Evolutionary conservation across 208 protist genomes (phyloP).

Genomic region (Leishmania gerbilli): DNA sequence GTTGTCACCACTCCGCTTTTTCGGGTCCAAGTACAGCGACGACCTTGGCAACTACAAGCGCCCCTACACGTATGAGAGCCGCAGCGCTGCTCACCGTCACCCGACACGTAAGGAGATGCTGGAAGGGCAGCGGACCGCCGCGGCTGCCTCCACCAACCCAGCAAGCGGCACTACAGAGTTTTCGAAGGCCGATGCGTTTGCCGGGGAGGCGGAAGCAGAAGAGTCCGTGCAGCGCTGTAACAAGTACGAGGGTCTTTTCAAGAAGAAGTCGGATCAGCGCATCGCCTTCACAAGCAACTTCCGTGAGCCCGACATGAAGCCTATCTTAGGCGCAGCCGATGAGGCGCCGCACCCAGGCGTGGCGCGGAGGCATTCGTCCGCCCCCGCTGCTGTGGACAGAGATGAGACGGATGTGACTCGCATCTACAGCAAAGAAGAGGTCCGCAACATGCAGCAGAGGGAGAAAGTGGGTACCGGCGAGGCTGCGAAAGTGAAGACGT

Average conservation of each 20-base stretch:
- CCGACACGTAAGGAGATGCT: slow-evolving; percentile 39
- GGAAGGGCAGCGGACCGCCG: slow-evolving; percentile 25
- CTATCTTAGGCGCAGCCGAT: slow-evolving; percentile 16
- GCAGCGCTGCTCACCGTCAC: slow-evolving; percentile 52
- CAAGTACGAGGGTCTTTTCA: slow-evolving; percentile 50
- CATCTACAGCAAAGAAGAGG: slow-evolving; percentile 75
- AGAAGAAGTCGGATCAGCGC: slow-evolving; percentile 41
- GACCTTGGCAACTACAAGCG: slow-evolving; percentile 43
- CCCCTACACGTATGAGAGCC: slow-evolving; percentile 33
- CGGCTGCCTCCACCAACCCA: neutral
- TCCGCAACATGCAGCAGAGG: slow-evolving; percentile 31
- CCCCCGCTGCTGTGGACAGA: neutral
- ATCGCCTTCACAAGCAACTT: slow-evolving; percentile 73
- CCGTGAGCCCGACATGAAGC: slow-evolving; percentile 31
- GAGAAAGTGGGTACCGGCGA: neutral
- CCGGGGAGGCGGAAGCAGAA: slow-evolving; percentile 10
- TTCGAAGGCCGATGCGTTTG: neutral
- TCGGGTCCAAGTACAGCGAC: slow-evolving; percentile 43
- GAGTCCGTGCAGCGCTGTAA: slow-evolving; percentile 35
- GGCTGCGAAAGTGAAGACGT: slow-evolving; percentile 3
- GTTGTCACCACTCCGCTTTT: slow-evolving; percentile 21
- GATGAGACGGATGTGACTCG: slow-evolving; percentile 62
- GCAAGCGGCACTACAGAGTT: neutral
- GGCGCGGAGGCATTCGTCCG: neutral
- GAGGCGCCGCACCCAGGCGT: neutral